Conservation (phyloP, 768 basidiomycete species). For the Pisolithus tinctorius region DNA sequence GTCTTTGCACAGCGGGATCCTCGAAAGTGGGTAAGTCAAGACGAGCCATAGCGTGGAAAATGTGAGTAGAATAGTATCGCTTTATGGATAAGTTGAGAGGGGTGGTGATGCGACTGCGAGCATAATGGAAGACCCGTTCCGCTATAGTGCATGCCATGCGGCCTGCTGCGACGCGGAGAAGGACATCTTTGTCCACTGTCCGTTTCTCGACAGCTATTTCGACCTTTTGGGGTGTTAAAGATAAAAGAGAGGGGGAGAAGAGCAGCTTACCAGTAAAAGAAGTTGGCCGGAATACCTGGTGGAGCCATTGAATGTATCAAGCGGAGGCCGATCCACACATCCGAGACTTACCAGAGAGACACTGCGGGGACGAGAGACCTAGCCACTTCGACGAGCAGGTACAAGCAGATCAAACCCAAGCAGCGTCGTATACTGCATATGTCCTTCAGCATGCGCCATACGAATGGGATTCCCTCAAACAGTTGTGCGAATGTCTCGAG, state of each 20-base stretch:
- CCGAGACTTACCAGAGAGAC: constrained; percentile 44
- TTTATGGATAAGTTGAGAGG: constrained; percentile 58
- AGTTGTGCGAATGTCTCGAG: constrained; percentile 44
- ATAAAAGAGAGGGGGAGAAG: constrained; percentile 1
- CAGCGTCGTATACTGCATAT: constrained; percentile 48
- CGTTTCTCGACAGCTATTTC: constrained; percentile 62
- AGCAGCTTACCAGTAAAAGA: constrained; percentile 45
- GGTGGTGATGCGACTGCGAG: constrained; percentile 31
- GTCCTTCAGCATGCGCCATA: constrained; percentile 63
- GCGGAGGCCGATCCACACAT: not conserved
- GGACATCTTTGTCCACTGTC: constrained; percentile 47
- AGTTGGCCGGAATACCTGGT: constrained; percentile 63
- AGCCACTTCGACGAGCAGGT: constrained; percentile 37
- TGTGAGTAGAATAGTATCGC: constrained; percentile 54
- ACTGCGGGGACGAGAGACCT: constrained; percentile 55
- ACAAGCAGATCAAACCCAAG: constrained; percentile 40
- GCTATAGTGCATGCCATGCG: constrained; percentile 46
- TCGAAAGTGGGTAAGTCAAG: constrained; percentile 74
- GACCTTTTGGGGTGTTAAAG: constrained; percentile 34
- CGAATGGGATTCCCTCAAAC: constrained; percentile 46
- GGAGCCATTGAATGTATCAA: not conserved
- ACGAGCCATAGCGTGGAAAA: constrained; percentile 60
- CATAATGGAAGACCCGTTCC: constrained; percentile 38
- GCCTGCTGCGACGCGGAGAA: constrained; percentile 52
- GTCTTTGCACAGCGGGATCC: constrained; percentile 59